A percentile compares a stretch with the other conserved stretches of the same genome.
phyloP scores from a whole-genome alignment of 73 alveolate genomes.

The Stentor roeselii region DNA sequence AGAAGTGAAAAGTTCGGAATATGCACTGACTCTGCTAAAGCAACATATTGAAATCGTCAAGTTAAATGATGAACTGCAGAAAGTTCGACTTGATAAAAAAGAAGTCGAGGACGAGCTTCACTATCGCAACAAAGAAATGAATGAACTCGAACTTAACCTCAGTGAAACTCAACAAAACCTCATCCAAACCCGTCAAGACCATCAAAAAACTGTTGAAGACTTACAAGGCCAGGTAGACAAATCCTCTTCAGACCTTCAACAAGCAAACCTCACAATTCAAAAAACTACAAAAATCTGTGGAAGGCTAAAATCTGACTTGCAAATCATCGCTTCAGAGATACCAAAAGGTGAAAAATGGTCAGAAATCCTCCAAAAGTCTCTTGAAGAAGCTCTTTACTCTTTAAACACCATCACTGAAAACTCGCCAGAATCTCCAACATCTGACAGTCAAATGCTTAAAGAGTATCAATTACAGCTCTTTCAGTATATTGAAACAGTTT shows the following conservation, averaged over 20 bases:
- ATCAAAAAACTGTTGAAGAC: background rate
- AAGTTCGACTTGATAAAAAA: background rate
- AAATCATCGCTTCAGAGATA: background rate
- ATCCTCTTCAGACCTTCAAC: background rate
- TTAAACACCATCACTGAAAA: background rate
- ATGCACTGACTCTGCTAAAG: background rate
- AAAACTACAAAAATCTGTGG: background rate
- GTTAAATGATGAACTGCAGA: background rate
- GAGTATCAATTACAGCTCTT: background rate
- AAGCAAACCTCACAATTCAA: too few relatives aligned
- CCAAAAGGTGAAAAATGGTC: background rate
- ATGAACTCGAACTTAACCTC: background rate
- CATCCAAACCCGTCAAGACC: background rate
- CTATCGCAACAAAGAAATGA: background rate
- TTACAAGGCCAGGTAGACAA: background rate
- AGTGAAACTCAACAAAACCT: background rate
- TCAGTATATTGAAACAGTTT: background rate
- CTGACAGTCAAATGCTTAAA: background rate
- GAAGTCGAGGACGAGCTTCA: background rate
- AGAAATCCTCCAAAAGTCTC: background rate
- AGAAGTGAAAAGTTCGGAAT: background rate
- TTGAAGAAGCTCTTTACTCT: background rate
- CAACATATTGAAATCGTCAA: background rate
- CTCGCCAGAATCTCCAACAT: background rate
- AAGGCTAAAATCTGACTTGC: background rate